phyloP scores from a whole-genome alignment of 495 filamentous ascomycete species.

The Amphirosellinia nigrospora region DNA sequence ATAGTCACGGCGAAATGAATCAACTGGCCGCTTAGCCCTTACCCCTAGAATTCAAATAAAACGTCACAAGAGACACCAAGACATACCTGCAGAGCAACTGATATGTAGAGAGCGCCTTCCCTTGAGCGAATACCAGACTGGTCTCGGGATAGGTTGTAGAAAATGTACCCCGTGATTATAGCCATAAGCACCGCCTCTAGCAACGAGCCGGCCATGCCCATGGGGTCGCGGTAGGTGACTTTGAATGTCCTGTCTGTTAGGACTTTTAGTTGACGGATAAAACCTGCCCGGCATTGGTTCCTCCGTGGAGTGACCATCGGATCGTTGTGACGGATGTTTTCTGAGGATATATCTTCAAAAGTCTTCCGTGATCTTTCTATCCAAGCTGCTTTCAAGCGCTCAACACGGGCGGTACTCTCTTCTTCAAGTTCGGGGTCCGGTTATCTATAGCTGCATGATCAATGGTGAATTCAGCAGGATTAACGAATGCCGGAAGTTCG shows the following conservation, averaged over 20 bases:
- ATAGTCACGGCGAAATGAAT: background rate
- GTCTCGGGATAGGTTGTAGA: conserved; percentile 63
- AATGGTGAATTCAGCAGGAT: conserved; percentile 76
- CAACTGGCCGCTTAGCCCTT: background rate
- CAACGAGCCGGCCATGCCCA: conserved; percentile 70
- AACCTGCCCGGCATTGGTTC: conserved; percentile 44
- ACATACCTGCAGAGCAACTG: conserved; percentile 61
- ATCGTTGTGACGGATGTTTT: background rate
- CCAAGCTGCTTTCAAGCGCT: conserved; percentile 63
- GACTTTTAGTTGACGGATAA: conserved; percentile 66
- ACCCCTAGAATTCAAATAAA: background rate
- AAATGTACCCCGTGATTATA: conserved; percentile 74
- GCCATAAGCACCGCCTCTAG: conserved; percentile 70
- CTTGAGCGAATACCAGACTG: conserved; percentile 69
- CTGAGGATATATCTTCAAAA: conserved; percentile 16
- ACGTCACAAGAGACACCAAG: background rate
- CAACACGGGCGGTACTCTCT: conserved; percentile 60
- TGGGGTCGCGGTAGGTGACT: conserved; percentile 71
- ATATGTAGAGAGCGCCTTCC: conserved; percentile 71
- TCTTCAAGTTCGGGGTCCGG: conserved; percentile 65
- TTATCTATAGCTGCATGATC: conserved; percentile 75
- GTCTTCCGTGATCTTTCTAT: conserved; percentile 38
- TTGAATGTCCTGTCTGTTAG: conserved; percentile 69
- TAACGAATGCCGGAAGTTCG: conserved; percentile 68
- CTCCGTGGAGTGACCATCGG: background rate